phyloP scores from a whole-genome alignment of 1,284 basidiomycete species.

The Moesziomyces globuligerus region DNA sequence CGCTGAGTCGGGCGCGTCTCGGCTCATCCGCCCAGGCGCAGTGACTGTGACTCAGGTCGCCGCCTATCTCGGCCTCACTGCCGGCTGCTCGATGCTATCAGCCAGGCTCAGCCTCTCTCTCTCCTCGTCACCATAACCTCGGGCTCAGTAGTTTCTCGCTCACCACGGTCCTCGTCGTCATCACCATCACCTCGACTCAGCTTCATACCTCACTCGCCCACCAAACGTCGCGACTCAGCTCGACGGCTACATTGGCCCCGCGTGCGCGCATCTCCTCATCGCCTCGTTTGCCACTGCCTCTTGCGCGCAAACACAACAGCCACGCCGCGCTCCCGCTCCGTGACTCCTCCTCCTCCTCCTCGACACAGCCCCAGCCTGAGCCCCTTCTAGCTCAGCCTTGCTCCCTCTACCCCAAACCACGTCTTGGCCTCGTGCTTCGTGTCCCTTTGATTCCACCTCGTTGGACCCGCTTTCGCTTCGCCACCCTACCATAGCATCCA shows the following conservation, averaged over 20 bases:
- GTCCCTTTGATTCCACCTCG: constrained; percentile 5
- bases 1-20: not conserved
- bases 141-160: not conserved
- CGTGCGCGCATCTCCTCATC: too few relatives aligned
- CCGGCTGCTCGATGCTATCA: not conserved
- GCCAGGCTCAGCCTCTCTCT: too few relatives aligned
- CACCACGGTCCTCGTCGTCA: constrained; percentile 4
- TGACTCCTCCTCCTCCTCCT: constrained; percentile 1
- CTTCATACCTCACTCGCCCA: constrained; percentile 1
- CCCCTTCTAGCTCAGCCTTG: not conserved
- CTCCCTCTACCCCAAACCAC: not conserved
- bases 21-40: constrained; percentile 6
- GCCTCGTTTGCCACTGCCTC: too few relatives aligned
- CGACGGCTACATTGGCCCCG: too few relatives aligned
- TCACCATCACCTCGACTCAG: constrained; percentile 6
- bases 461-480: too few relatives aligned
- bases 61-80: constrained; percentile 20
- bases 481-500: not conserved
- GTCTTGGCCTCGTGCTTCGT: constrained; percentile 1
- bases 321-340: not conserved
- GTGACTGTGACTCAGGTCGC: constrained; percentile 1
- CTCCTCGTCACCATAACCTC: constrained; percentile 4
- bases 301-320: not conserved
- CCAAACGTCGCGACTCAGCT: not conserved
- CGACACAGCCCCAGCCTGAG: constrained; percentile 15